Evolutionary conservation across 371 early-diverging fungal species (phyloP).

Genomic region (Choanephora cucurbitarum): DNA sequence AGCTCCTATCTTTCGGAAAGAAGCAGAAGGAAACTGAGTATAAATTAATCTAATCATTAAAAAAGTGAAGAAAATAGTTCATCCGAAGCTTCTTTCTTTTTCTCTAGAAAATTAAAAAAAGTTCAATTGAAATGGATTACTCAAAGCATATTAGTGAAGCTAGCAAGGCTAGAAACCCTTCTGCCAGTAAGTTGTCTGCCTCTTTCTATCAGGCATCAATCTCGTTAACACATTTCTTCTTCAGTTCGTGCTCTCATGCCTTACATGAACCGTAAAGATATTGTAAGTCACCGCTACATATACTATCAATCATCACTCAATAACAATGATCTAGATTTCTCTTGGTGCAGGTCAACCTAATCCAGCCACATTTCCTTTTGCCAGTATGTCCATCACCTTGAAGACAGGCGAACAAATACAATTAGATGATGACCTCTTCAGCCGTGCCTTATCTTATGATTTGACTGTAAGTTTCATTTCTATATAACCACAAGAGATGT

Average conservation of each 20-base stretch:
- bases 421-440: slow-evolving; percentile 46
- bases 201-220: slow-evolving; percentile 4
- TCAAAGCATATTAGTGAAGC: slow-evolving; percentile 38
- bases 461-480: slow-evolving; percentile 52
- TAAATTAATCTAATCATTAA: slow-evolving; percentile 14
- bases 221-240: no score
- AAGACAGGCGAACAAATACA: slow-evolving; percentile 62
- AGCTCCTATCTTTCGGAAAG: no score
- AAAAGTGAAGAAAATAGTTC: slow-evolving; percentile 1
- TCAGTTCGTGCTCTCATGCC: slow-evolving; percentile 23
- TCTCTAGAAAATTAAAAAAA: no score
- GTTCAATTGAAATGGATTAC: slow-evolving; percentile 30
- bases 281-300: slow-evolving; percentile 26
- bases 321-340: slow-evolving; percentile 43
- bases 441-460: slow-evolving; percentile 56
- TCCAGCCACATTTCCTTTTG: slow-evolving; percentile 74
- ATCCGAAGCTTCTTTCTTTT: no score
- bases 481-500: no score
- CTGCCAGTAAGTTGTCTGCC: slow-evolving; percentile 35
- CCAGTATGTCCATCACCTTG: slow-evolving; percentile 57
- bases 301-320: no score
- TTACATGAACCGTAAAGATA: slow-evolving; percentile 34
- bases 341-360: slow-evolving; percentile 80
- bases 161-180: slow-evolving; percentile 44
- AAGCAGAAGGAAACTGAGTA: slow-evolving; percentile 24